Base-by-base conservation (phyloP, 495 filamentous ascomycete species). In the Lasiosphaeria ovina region DNA sequence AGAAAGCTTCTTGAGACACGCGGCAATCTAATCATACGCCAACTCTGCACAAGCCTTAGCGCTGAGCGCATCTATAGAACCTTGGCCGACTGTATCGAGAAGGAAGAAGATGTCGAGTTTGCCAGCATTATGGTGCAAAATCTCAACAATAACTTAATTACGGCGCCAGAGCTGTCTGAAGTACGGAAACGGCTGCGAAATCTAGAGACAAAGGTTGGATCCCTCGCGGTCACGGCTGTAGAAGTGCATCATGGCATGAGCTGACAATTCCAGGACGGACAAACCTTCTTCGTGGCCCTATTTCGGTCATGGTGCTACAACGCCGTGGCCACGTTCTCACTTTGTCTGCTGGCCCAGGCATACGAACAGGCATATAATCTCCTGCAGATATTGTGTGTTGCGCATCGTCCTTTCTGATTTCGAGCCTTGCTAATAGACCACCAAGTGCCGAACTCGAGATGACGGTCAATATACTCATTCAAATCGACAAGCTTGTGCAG, bases 121-220 rank as follows among this genome's bases (percentile, higher is more conserved):
- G 92, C 95, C 16, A 97, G 93, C 64, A 99, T 98, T 66, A 99
- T 99, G 95, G 92, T 99, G 33, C 95, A 98, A 69, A 97, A 98
- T 72, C 80, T 99, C 49, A 99, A 99, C 75, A 99, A 99, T 68
- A 99, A 98, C 64, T 83, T 99, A 17, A 98, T 98, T 64, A 99
- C 95, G 10, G 95, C 95, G 0, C 95, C 95, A 0, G 92, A 99
- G 69, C 80, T 99, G 36, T 86, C 91, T 0, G 95, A 97, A 54
- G 78, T 99, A 49, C 83, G 95, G 50, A 97, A 96, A 72, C 81
- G 94, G 17, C 79, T 99, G 51, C 83, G 93, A 34, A 98, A 94
- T 69, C 79, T 97, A 10, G 94, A 98, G 70, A 89, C 89, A 0
- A 90, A 86, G 74, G 90, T 58, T 32, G 5, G 16, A 31, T 9